phyloP scores from a whole-genome alignment of 305 asterid genomes.

The Lippia alba region DNA sequence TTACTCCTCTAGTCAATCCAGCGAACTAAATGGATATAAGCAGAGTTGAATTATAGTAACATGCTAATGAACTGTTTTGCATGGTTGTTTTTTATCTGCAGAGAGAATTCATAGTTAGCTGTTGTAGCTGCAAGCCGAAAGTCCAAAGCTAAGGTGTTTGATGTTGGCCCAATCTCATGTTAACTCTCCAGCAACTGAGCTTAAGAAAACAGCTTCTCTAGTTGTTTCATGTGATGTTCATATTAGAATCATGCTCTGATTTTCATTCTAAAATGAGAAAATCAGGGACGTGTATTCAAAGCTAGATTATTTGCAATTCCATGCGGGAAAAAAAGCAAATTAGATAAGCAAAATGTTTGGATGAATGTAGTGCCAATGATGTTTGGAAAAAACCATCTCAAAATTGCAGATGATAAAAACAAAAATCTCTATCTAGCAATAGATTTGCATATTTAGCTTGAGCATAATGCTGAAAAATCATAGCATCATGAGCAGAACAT shows the following conservation, averaged over 20 bases:
- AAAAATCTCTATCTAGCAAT: neutral
- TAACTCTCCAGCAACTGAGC: slow-evolving; percentile 8
- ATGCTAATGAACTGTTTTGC: neutral
- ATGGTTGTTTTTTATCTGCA: neutral
- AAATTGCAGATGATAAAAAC: neutral
- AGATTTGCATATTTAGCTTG: neutral
- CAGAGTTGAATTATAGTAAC: neutral
- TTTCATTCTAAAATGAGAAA: neutral
- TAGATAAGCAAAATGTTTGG: neutral
- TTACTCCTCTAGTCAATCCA: neutral
- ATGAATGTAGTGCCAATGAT: neutral
- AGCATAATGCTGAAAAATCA: slow-evolving; percentile 3
- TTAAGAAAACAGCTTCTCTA: slow-evolving; percentile 7
- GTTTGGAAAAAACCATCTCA: neutral
- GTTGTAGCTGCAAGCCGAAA: neutral
- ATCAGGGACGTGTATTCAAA: neutral
- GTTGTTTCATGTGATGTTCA: neutral
- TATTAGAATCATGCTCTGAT: slow-evolving; percentile 1
- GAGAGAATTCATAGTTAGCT: neutral
- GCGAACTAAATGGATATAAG: neutral
- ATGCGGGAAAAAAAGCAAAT: neutral
- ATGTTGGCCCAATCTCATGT: neutral
- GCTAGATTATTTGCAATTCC: neutral
- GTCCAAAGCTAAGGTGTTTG: neutral
- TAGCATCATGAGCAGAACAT: slow-evolving; percentile 16